These are phyloP conservation scores for Aspergillus sparsus DNA, from an alignment of 495 filamentous ascomycete genomes.

Conservation along the genomic window DNA sequence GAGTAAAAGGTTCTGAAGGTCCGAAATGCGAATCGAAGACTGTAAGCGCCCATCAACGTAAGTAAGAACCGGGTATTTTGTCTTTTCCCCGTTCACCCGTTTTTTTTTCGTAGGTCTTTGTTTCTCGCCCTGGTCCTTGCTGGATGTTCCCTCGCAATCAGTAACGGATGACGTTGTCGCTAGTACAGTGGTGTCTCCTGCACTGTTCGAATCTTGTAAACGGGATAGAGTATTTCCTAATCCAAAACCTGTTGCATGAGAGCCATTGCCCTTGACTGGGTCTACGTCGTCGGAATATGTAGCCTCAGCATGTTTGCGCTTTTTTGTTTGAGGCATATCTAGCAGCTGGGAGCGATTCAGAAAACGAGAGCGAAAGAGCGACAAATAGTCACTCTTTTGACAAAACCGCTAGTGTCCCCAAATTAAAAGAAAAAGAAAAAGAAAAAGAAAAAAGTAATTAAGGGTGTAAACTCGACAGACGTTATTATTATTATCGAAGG, in stretches of 20 bases:
- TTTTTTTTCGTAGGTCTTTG: slow-evolving; percentile 38
- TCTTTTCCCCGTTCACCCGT: slow-evolving; percentile 57
- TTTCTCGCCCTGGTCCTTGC: slow-evolving; percentile 8
- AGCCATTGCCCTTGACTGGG: slow-evolving; percentile 22
- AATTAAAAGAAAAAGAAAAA: too few relatives aligned
- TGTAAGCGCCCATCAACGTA: slow-evolving; percentile 71
- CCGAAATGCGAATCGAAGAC: slow-evolving; percentile 70
- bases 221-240: slow-evolving; percentile 36
- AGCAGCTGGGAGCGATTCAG: slow-evolving; percentile 23
- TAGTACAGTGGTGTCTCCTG: slow-evolving; percentile 5
- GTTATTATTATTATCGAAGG: too few relatives aligned
- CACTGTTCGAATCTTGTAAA: slow-evolving; percentile 26
- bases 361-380: not conserved
- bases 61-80: slow-evolving; percentile 71
- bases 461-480: too few relatives aligned
- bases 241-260: slow-evolving; percentile 24
- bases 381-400: not conserved
- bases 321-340: slow-evolving; percentile 31
- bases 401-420: too few relatives aligned
- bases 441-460: too few relatives aligned
- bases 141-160: slow-evolving; percentile 27
- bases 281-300: slow-evolving; percentile 29
- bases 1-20: slow-evolving; percentile 79
- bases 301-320: slow-evolving; percentile 38
- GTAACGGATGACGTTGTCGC: slow-evolving; percentile 11